Conservation (phyloP, 2,329 filamentous ascomycete genomes). For the Hypoxylon sp. region DNA sequence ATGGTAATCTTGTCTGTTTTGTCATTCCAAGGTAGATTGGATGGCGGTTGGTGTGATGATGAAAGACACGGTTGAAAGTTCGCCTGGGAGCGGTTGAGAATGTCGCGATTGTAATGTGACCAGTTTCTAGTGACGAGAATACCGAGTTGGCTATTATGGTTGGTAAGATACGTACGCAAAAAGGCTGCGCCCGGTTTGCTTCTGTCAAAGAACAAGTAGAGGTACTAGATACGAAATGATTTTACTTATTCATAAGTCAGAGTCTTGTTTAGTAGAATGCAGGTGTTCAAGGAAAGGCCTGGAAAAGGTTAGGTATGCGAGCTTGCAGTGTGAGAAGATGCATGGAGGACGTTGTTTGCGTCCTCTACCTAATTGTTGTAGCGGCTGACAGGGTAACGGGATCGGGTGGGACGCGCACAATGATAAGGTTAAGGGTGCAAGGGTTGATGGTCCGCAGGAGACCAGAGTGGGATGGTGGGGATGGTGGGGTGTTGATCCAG, state of each 20-base stretch:
- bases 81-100: background rate
- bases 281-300: background rate
- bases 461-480: constrained; percentile 21
- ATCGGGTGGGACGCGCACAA: constrained; percentile 28
- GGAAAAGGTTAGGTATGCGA: constrained; percentile 1
- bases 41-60: background rate
- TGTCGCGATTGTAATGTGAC: constrained; percentile 1
- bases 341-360: constrained; percentile 21
- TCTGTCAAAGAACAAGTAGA: constrained; percentile 14
- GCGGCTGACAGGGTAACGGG: constrained; percentile 30
- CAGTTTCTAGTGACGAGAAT: background rate
- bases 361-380: constrained; percentile 22
- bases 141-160: constrained; percentile 2
- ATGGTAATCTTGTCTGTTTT: constrained; percentile 5
- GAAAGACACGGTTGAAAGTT: background rate
- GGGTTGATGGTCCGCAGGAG: constrained; percentile 22
- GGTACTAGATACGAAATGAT: background rate
- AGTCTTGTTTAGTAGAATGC: background rate
- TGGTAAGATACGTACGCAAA: background rate
- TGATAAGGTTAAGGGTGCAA: constrained; percentile 22
- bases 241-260: background rate
- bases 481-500: constrained; percentile 7
- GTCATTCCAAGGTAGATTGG: constrained; percentile 35
- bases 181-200: background rate
- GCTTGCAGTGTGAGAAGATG: constrained; percentile 6